A percentile compares a stretch with the other conserved stretches of the same genome.
phyloP scores from a whole-genome alignment of 1,284 basidiomycete species.

The Cystobasidium slooffiae region DNA sequence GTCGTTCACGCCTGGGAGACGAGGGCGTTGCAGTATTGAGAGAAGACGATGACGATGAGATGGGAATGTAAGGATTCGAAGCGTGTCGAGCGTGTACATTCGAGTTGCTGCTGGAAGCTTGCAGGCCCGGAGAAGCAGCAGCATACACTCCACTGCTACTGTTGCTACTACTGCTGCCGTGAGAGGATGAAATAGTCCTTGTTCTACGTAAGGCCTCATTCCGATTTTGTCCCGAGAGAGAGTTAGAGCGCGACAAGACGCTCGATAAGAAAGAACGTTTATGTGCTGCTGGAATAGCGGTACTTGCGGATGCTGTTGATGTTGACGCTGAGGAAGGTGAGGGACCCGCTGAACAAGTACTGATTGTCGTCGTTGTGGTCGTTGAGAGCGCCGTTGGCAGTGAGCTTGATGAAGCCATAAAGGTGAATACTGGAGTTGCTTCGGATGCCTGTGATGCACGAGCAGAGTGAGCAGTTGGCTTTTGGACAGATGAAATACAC shows the following conservation, averaged over 20 bases:
- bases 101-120: not conserved
- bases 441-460: too few relatives aligned
- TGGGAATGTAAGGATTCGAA: not conserved
- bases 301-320: not conserved
- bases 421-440: too few relatives aligned
- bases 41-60: not conserved
- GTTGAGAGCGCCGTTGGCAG: too few relatives aligned
- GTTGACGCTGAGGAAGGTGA: not conserved
- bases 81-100: conserved; percentile 6
- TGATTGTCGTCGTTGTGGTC: too few relatives aligned
- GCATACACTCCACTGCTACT: too few relatives aligned
- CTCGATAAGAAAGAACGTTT: conserved; percentile 8
- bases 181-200: not conserved
- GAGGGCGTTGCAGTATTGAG: not conserved
- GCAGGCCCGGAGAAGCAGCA: too few relatives aligned
- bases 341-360: not conserved
- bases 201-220: not conserved
- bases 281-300: not conserved
- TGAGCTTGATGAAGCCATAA: too few relatives aligned
- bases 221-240: not conserved
- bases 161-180: not conserved
- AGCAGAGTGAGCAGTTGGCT: too few relatives aligned
- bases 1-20: not conserved
- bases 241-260: not conserved
- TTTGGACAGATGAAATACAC: too few relatives aligned